Conservation (phyloP, 2,329 filamentous ascomycete genomes). For the Macrophomina tecta region DNA sequence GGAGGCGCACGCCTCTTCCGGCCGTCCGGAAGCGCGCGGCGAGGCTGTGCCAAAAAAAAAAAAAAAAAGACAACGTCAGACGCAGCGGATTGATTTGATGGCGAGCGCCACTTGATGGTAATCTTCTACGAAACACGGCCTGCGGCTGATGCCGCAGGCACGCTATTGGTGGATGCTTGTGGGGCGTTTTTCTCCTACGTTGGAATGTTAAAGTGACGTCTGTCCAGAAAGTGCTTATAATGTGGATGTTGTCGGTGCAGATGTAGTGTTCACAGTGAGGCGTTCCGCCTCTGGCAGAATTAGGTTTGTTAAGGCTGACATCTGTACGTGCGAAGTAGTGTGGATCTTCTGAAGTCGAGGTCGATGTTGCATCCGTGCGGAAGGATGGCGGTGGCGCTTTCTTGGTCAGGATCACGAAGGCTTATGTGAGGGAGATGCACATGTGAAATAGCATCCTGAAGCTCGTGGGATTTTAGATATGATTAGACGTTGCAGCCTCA, state of each 20-base stretch:
- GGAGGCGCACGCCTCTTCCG: not conserved
- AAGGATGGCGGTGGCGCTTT: too few relatives aligned
- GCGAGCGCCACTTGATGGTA: too few relatives aligned
- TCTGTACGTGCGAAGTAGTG: too few relatives aligned
- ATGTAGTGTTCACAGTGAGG: too few relatives aligned
- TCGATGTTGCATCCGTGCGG: too few relatives aligned
- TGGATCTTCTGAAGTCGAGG: too few relatives aligned
- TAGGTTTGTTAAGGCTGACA: too few relatives aligned
- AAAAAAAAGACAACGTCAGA: too few relatives aligned
- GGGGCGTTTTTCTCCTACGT: not conserved
- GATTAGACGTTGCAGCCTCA: not conserved
- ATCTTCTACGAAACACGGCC: not conserved
- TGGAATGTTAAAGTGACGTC: not conserved
- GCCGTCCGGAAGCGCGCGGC: not conserved
- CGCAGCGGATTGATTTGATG: not conserved
- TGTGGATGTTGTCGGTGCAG: too few relatives aligned
- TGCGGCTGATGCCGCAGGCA: not conserved
- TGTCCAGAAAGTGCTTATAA: not conserved
- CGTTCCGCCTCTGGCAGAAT: too few relatives aligned
- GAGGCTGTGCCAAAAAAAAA: slow-evolving; percentile 11
- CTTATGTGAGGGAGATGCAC: not conserved
- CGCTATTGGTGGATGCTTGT: not conserved
- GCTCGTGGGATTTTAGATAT: not conserved
- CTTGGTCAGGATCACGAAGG: not conserved
- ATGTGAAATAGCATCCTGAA: not conserved